Percentiles rank a stretch among this genome's conserved stretches.
Conservation (phyloP, 345 rosid species). For the Rubroshorea leprosula region DNA sequence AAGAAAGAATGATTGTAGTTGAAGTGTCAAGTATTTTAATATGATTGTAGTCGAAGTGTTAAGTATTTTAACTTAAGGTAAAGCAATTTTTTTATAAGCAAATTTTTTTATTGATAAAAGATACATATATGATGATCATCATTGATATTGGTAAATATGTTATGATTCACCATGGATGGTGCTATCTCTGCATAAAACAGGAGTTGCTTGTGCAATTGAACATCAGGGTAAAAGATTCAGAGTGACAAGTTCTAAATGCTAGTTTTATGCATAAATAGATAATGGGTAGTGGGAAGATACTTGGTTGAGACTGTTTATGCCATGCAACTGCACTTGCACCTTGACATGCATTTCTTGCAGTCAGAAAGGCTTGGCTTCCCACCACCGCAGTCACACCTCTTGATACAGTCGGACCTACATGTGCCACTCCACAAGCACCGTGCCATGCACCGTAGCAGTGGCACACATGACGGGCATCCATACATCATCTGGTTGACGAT, state of each 20-base stretch:
- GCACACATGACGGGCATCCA: slow-evolving; percentile 50
- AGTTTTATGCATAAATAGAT: background rate
- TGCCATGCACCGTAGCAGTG: slow-evolving; percentile 67
- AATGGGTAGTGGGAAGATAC: background rate
- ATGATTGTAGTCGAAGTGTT: too few species aligned
- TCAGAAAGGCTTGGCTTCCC: slow-evolving; percentile 42
- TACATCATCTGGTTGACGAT: slow-evolving; percentile 44
- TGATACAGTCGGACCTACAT: slow-evolving; percentile 32
- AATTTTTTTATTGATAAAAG: too few species aligned
- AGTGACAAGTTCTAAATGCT: too few species aligned
- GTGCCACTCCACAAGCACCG: slow-evolving; percentile 73
- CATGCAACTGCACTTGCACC: slow-evolving; percentile 67
- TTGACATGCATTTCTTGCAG: slow-evolving; percentile 63
- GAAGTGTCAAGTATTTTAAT: too few species aligned
- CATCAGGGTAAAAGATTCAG: background rate
- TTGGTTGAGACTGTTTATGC: slow-evolving; percentile 8
- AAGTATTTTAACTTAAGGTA: too few species aligned
- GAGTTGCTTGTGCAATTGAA: too few species aligned
- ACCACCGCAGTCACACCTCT: slow-evolving; percentile 43
- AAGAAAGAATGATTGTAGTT: too few species aligned
- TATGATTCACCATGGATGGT: too few species aligned
- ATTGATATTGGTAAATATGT: too few species aligned
- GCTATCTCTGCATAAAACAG: too few species aligned
- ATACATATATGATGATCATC: too few species aligned
- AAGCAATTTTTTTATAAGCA: too few species aligned